Evolutionary conservation across 805 yeast genomes (phyloP), one percentile per base, ranked within the genome.

Genomic region (Candida khao-thaluensis): DNA sequence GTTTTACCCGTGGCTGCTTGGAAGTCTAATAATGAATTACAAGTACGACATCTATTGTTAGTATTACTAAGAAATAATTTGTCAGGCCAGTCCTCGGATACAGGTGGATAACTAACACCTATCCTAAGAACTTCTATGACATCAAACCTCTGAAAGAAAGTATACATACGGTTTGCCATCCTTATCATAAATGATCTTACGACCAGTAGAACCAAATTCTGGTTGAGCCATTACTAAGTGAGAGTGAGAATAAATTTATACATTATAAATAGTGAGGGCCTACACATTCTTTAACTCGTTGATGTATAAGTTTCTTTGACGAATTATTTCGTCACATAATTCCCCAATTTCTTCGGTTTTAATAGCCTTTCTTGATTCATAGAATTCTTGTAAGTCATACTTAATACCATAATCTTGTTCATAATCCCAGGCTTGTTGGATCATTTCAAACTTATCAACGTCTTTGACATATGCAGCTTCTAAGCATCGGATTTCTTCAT

Each of bases 401-500:
- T 60, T 61, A 30, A 79, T 76, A 8, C 79, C 73, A 50, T 70
- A 75, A 47, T 69, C 68, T 50, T 79, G 81, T 65, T 88, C 96
- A 57, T 90, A 91, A 60, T 89, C 86, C 73, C 79, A 79, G 27
- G 90, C 82, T 65, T 86, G 87, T 49, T 84, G 74, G 48, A 85
- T 69, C 77, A 89, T 77, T 63, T 89, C 97, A 56, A 77, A 85
- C 69, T 91, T 91, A 62, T 91, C 98, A 44, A 93, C 79, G 61
- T 91, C 97, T 65, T 91, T 91, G 47, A 91, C 96, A 50, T 87
- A 86, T 39, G 81, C 72, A 9, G 97, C 96, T 60, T 91, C 98
- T 17, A 77, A 59, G 30, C 82, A 77, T 49, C 87, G 72, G 50
- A 86, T 83, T 54, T 83, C 80, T 66, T 91, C 99, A 63, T 91